Conservation (phyloP, 2,329 filamentous ascomycete species). For the Fusarium floridanum region DNA sequence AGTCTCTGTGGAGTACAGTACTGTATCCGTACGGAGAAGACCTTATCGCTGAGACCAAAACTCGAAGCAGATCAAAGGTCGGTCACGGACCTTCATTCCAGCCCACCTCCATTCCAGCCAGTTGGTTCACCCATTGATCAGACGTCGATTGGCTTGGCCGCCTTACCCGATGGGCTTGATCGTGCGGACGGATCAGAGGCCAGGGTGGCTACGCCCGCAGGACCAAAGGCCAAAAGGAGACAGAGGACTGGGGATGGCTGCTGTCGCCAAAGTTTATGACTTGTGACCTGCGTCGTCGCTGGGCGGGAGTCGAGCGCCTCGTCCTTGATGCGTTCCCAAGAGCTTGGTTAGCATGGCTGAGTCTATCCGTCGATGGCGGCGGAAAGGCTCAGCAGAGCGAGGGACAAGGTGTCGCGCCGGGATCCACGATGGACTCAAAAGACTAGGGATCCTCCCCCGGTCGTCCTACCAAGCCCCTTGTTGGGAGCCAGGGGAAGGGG, state of each 20-base stretch:
- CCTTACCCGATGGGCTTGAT: slow-evolving; percentile 39
- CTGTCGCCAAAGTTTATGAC: slow-evolving; percentile 35
- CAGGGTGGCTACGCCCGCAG: slow-evolving; percentile 24
- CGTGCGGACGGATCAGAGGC: slow-evolving; percentile 22
- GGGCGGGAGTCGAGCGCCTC: slow-evolving; percentile 47
- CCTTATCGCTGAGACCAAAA: slow-evolving; percentile 1
- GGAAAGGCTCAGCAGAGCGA: slow-evolving; percentile 44
- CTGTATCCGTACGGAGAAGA: background rate
- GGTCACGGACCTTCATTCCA: slow-evolving; percentile 37
- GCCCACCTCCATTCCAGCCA: slow-evolving; percentile 39
- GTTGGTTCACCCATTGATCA: slow-evolving; percentile 33
- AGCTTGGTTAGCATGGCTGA: slow-evolving; percentile 52
- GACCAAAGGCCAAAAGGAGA: slow-evolving; percentile 22
- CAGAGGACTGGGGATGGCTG: slow-evolving; percentile 25
- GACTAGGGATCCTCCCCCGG: slow-evolving; percentile 32
- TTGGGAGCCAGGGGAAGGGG: slow-evolving; percentile 31
- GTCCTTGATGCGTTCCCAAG: slow-evolving; percentile 47
- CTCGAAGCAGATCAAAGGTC: slow-evolving; percentile 22
- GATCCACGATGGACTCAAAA: slow-evolving; percentile 40
- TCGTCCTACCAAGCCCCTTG: slow-evolving; percentile 17
- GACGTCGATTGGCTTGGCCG: slow-evolving; percentile 34
- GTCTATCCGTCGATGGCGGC: slow-evolving; percentile 51
- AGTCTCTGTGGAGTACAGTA: background rate
- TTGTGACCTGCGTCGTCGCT: slow-evolving; percentile 38
- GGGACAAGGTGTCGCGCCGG: slow-evolving; percentile 27